Evolutionary conservation across 768 basidiomycete species (phyloP), one percentile per base, ranked within the genome.

Genomic region (Fomitopsis pulvina): DNA sequence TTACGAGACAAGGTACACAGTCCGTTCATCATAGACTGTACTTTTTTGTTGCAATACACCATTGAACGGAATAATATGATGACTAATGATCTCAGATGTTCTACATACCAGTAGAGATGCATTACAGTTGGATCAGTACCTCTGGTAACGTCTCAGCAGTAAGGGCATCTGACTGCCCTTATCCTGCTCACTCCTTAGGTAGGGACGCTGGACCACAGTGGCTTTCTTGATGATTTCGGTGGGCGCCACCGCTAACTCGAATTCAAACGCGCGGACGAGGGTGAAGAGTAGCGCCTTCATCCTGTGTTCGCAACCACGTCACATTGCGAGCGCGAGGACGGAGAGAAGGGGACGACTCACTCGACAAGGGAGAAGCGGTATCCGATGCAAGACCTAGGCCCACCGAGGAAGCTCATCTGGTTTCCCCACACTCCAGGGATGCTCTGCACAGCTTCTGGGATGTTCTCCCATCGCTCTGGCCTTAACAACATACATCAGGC

Each of bases 301-400:
- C 51, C 63, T 65, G 29, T 8, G 21, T 11, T 30, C 29, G 43
- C 21, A 22, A n/a, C 3, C 29, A n/a, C 18, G 28, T 32, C 18
- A 46, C n/a, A 30, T 30, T 20, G 57, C 63, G 18, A 63, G 40
- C 54, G 55, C 48, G 49, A 52, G 25, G 16, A 3, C 25, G 27
- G 47, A 12, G 12, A 20, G 16, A 32, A 32, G 32, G 21, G 24
- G 4, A 25, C 45, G 4, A 39, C 47, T 48, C 11, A 48, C 47
- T 48, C 47, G 12, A 76, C 66, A n/a, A 83, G 60, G 10, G 83
- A 70, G 59, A 84, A 85, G 3, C 77, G 73, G 59, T 77, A 84
- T 0, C 83, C 81, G 26, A 85, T 84, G 48, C 83, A 86, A 0
- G 79, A 72, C n/a, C 74, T 71, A 14, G 80, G 78, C 4, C 84